Conservation (phyloP, 768 basidiomycete genomes). For the Clitopilus passeckerianus region DNA sequence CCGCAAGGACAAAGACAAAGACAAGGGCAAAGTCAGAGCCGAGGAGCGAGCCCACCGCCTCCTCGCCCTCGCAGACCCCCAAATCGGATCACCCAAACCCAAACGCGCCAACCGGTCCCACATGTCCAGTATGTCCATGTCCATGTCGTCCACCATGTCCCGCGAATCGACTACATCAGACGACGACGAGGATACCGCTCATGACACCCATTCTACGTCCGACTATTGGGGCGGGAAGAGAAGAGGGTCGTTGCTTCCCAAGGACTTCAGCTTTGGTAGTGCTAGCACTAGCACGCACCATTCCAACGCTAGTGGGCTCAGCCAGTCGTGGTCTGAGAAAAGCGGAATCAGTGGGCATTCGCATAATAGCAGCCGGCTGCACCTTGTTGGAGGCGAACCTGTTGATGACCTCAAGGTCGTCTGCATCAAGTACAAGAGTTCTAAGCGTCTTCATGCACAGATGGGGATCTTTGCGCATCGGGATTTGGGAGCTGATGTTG, state of each 20-base stretch:
- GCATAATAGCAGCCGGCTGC: background rate
- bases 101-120: conserved; percentile 34
- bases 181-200: background rate
- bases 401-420: conserved; percentile 24
- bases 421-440: conserved; percentile 32
- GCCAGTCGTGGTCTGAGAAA: background rate
- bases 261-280: background rate
- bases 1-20: conserved; percentile 2
- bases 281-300: background rate
- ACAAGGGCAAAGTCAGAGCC: background rate
- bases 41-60: background rate
- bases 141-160: background rate
- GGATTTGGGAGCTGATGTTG: background rate
- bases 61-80: background rate
- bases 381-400: conserved; percentile 2
- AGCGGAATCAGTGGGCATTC: background rate
- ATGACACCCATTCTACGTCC: background rate
- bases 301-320: background rate
- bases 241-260: background rate
- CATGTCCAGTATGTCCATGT: background rate
- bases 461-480: background rate
- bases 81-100: conserved; percentile 27
- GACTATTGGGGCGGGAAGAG: background rate
- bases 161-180: background rate
- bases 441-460: conserved; percentile 4